phyloP scores from a whole-genome alignment of 2,329 filamentous ascomycete genomes.

The Endoconidiophora polonica region DNA sequence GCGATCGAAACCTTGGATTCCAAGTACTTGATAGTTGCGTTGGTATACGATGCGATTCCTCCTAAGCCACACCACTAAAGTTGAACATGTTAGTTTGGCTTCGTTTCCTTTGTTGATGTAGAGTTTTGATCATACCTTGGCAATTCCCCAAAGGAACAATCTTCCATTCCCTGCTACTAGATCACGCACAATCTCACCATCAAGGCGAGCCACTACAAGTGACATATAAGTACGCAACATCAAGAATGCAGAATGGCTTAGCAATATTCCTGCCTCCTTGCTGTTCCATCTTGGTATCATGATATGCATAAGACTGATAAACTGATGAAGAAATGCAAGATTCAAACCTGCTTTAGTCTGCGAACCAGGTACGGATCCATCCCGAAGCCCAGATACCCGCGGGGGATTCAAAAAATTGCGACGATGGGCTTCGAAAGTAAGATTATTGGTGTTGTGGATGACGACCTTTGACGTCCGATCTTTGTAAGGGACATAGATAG shows the following conservation, averaged over 20 bases:
- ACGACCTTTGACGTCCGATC: constrained; percentile 77
- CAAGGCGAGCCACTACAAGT: constrained; percentile 75
- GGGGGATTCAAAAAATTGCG: constrained; percentile 86
- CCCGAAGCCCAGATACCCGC: constrained; percentile 51
- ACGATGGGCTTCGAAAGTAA: constrained; percentile 92
- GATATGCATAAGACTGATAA: constrained; percentile 87
- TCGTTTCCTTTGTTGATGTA: not conserved
- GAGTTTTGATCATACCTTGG: constrained; percentile 39
- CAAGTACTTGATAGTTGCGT: constrained; percentile 97
- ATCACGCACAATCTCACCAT: constrained; percentile 92
- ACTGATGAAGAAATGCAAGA: constrained; percentile 90
- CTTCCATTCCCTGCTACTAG: constrained; percentile 88
- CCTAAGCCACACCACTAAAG: constrained; percentile 76
- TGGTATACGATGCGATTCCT: constrained; percentile 87
- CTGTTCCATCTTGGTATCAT: constrained; percentile 93
- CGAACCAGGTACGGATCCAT: constrained; percentile 63
- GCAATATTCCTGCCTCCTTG: constrained; percentile 80
- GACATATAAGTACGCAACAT: constrained; percentile 89
- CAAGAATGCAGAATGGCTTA: constrained; percentile 79
- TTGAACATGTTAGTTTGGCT: not conserved
- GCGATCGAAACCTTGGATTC: constrained; percentile 97
- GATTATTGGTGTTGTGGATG: constrained; percentile 75
- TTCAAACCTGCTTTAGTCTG: constrained; percentile 91
- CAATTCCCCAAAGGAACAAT: constrained; percentile 70
- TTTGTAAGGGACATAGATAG: constrained; percentile 89